Base-by-base conservation (phyloP, 2,329 filamentous ascomycete genomes). In the Claviceps citrina region DNA sequence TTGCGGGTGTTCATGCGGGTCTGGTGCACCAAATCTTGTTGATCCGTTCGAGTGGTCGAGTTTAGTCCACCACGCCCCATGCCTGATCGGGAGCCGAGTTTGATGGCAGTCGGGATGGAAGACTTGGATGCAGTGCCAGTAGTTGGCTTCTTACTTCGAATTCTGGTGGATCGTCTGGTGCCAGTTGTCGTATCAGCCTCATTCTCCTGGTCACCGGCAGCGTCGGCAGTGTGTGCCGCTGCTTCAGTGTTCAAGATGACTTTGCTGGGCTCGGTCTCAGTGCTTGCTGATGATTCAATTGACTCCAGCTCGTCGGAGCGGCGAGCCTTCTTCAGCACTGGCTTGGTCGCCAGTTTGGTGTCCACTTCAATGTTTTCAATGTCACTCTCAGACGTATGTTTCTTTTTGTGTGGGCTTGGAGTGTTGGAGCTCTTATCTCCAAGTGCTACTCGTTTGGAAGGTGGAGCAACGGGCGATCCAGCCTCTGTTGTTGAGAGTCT, bases 351-450 rank as follows among this genome's bases (percentile, higher is more conserved):
- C 35, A 47, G 49, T 34, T 52, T 51, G 1, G 43, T 36, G 1
- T 54, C 49, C 7, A 51, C 48, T 5, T 50, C 36, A 5, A 38
- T 20, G 5, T 50, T 49, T 2, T 24, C 39, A 4, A 41, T 39
- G 7, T 46, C 51, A 7, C 43, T 46, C 1, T 57, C 51, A 3
- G 48, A 47, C 44, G 59, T 61, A 18, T 54, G 55, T 47, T 60
- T 60, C 1, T 30, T 33, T 50, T 56, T 59, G 24, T 47, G 39
- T 2, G 57, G 55, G 42, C 55, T 59, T 22, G 50, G 52, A 20
- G 54, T 49, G 40, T 62, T 62, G 47, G 56, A 55, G 50, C 56
- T 61, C 52, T 56, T 57, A 41, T 44, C 48, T 22, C 48, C 57
- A 15, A 62, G 51, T 34, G 59, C 56, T 27, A 47, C 47, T 26